A percentile compares a stretch with the other conserved stretches of the same genome.
Conservation (phyloP, 331 rosid species). For the Phaseolus coccineus region DNA sequence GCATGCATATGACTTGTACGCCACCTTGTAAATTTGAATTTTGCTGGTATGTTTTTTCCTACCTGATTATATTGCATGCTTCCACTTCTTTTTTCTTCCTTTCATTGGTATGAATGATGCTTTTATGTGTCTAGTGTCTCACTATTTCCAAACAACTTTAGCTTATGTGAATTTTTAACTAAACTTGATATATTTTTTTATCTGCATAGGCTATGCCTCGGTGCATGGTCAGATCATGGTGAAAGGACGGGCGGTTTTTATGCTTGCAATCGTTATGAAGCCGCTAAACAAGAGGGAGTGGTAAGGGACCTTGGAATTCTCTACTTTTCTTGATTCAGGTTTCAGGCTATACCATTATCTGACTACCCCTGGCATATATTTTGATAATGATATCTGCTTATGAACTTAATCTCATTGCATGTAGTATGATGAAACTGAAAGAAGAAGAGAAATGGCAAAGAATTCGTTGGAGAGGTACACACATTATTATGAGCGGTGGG, state of each 20-base stretch:
- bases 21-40: conserved; percentile 90
- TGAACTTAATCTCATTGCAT: conserved; percentile 43
- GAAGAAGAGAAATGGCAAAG: conserved; percentile 70
- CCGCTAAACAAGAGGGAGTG: conserved; percentile 88
- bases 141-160: conserved; percentile 19
- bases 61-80: not conserved
- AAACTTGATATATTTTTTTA: conserved; percentile 30
- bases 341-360: conserved; percentile 21
- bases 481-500: conserved; percentile 90
- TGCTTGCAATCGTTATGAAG: conserved; percentile 84
- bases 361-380: conserved; percentile 5
- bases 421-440: conserved; percentile 68
- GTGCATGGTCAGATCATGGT: conserved; percentile 84
- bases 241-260: conserved; percentile 87
- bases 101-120: not conserved
- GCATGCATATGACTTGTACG: conserved; percentile 92
- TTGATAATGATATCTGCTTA: conserved; percentile 19
- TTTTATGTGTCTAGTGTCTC: not conserved
- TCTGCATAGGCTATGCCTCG: conserved; percentile 73
- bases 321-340: conserved; percentile 28
- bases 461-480: conserved; percentile 74
- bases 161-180: conserved; percentile 12
- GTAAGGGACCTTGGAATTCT: conserved; percentile 50
- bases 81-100: conserved; percentile 4
- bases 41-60: conserved; percentile 68